Base-by-base conservation (phyloP, 441 rosid genomes). In the Gossypium schwendimanii region DNA sequence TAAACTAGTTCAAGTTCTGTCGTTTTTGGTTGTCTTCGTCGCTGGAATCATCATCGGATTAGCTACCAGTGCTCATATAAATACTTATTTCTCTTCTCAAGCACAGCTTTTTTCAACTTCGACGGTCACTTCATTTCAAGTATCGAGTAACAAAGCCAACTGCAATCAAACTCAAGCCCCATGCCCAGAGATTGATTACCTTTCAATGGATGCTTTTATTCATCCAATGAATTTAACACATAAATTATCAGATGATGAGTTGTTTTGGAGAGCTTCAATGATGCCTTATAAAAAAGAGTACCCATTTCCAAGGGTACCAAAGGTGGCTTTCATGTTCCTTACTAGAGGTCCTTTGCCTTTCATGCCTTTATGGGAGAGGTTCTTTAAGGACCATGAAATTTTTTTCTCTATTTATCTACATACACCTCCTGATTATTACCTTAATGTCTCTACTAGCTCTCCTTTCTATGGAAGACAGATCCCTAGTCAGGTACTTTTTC, bases 291-390 rank as follows among this genome's bases (percentile, higher is more conserved):
- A 84, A 73, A 78, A 81, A 0, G 88, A 67, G 53, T 90, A 82
- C 80, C 97, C 98, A 3, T 93, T 80, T 75, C 53, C 76, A 6
- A 78, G 97, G 52, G 84, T 85, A 52, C 94, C 92, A 0, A 91
- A 91, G 57, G 80, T 96, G 63, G 97, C 99, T 2, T 96, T 96
- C 76, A 84, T 96, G 99, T 95, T 95, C 61, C 77, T 92, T 72
- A 95, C 93, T 2, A 83, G 94, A 79, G 97, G 99, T 6, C 94
- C 96, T 2, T 79, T 89, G 80, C 97, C 95, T 2, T 55, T 95
- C 85, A 75, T 87, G 81, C 97, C 97, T 10, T 53, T 96, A 17
- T 96, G 98, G 98, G 99, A 93, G 85, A 93, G 83, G 81, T 96
- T 96, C 73, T 90, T 96, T 0, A 84, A 68, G 28, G 94, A 93